phyloP scores from a whole-genome alignment of 2,329 filamentous ascomycete species.

The Claviceps sp. region DNA sequence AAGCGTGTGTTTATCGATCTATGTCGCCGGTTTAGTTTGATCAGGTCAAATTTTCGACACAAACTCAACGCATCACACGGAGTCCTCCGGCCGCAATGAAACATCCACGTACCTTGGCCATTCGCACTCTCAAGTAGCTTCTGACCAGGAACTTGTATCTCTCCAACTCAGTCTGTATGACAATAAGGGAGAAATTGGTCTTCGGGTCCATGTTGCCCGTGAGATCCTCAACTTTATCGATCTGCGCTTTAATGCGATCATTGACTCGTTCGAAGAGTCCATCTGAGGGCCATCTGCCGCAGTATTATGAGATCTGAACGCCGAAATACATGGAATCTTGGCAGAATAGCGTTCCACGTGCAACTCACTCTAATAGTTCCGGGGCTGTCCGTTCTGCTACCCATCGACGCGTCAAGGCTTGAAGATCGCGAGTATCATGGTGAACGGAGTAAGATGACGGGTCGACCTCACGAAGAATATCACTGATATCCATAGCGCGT shows the following conservation, averaged over 20 bases:
- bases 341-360: background rate
- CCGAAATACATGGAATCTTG: background rate
- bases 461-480: slow-evolving; percentile 65
- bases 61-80: background rate
- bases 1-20: slow-evolving; percentile 67
- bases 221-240: slow-evolving; percentile 59
- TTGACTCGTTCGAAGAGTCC: slow-evolving; percentile 73
- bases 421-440: slow-evolving; percentile 59
- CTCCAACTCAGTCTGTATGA: slow-evolving; percentile 93
- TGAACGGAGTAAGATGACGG: slow-evolving; percentile 40
- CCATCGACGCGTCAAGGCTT: slow-evolving; percentile 84
- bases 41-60: background rate
- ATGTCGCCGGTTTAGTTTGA: background rate
- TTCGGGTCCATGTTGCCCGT: slow-evolving; percentile 79
- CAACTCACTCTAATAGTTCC: slow-evolving; percentile 65
- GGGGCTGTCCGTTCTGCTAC: slow-evolving; percentile 81
- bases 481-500: slow-evolving; percentile 58
- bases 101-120: slow-evolving; percentile 55
- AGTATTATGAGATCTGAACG: background rate
- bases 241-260: slow-evolving; percentile 55
- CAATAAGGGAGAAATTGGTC: slow-evolving; percentile 83
- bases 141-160: slow-evolving; percentile 85
- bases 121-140: slow-evolving; percentile 68
- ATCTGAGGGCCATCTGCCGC: slow-evolving; percentile 48
- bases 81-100: background rate